Base-by-base conservation (phyloP, 257 asterid genomes). In the Mentha longifolia region DNA sequence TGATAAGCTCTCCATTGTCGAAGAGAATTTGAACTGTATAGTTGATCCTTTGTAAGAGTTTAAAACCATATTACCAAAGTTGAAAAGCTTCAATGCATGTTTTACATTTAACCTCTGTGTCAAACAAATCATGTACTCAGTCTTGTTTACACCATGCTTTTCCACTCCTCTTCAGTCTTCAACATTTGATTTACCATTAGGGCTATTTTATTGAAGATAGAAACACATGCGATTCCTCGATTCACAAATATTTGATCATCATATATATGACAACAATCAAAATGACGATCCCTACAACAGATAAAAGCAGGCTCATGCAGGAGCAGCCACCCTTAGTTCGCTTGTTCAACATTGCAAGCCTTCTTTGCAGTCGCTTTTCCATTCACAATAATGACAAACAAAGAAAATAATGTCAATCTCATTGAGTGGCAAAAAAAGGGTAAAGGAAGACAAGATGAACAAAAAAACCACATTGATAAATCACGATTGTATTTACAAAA, bases 271-370 rank as follows among this genome's bases (percentile, higher is more conserved):
- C n/a, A n/a, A n/a, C n/a, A n/a, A 85, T 70, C 84, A 94, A 84
- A 52, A 71, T 76, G 20, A 83, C 81, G 33, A 94, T 91, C 55
- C 97, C 99, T 6, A 91, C 61, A 86, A n/a, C n/a, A n/a, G n/a
- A n/a, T n/a, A n/a, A 39, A 57, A 87, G 81, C 86, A 94, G 73
- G 73, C 83, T 61, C 82, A 86, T 50, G 95, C 97, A 89, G 62
- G 97, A 85, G 85, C 97, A 94, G 70, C 92, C 96, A 63, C 94
- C 98, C 81, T 86, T 87, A 4, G 95, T 86, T 49, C 89, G 86
- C 69, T 88, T 89, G 73, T 84, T 92, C 85, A 92, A 61, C 33
- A 81, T 80, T 31, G 95, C 95, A 60, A 92, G 98, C 87, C 80
- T 85, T 85, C 45, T 90, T 73, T 88, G 98, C 59, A 88, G 90